phyloP scores from a whole-genome alignment of 768 basidiomycete species.

The Termitomyces sp. region DNA sequence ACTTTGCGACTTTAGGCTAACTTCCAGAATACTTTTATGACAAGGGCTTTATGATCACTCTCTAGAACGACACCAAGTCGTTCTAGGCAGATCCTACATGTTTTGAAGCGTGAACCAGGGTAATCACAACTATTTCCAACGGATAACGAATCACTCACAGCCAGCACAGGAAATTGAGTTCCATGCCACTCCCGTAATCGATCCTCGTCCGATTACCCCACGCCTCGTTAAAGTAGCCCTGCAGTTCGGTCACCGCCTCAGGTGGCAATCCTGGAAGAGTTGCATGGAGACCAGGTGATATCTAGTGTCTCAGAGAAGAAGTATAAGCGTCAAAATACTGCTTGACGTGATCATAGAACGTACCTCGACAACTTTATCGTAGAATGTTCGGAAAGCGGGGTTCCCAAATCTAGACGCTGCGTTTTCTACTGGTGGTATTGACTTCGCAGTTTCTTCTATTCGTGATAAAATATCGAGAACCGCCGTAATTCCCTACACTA shows the following conservation, averaged over 20 bases:
- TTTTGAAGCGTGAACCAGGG: not conserved
- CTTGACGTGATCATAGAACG: constrained; percentile 5
- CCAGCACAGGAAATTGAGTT: constrained; percentile 96
- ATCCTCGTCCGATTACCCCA: constrained; percentile 94
- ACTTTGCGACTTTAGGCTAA: constrained; percentile 24
- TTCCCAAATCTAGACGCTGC: constrained; percentile 93
- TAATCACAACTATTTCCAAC: not conserved
- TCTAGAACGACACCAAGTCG: constrained; percentile 58
- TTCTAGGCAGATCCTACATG: constrained; percentile 72
- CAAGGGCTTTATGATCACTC: constrained; percentile 70
- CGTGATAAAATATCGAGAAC: constrained; percentile 62
- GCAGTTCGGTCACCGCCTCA: constrained; percentile 64
- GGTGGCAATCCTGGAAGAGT: constrained; percentile 52
- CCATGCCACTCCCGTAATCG: constrained; percentile 99
- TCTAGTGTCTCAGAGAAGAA: constrained; percentile 28
- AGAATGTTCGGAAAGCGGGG: constrained; percentile 91
- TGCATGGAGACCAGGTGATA: constrained; percentile 54
- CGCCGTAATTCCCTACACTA: constrained; percentile 54
- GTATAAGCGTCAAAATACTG: not conserved
- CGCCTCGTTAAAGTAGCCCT: constrained; percentile 76
- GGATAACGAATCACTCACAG: constrained; percentile 52
- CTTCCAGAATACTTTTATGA: constrained; percentile 89
- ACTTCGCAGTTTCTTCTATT: constrained; percentile 62
- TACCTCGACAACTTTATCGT: constrained; percentile 79
- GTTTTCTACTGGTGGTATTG: constrained; percentile 76